Conservation (phyloP, 306 rosid genomes). For the Vigna angularis region DNA sequence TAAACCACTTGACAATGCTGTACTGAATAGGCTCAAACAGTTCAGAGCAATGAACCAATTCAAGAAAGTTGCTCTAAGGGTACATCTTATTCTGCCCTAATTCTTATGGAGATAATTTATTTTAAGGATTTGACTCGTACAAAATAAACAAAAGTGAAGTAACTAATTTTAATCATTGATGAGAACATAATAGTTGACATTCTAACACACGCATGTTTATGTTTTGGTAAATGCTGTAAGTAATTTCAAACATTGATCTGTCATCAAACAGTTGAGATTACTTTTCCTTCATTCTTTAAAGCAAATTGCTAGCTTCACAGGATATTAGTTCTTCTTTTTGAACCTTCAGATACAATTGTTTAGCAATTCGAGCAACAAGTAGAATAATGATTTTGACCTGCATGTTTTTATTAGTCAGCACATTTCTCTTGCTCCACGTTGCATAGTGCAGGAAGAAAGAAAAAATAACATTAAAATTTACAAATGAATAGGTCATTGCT, state of each 20-base stretch:
- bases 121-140: neutral
- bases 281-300: neutral
- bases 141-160: neutral
- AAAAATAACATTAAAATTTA: neutral
- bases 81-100: constrained; percentile 16
- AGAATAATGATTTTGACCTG: neutral
- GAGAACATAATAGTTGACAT: neutral
- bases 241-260: neutral
- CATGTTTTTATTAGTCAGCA: no score
- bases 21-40: constrained; percentile 81
- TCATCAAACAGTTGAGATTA: neutral
- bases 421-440: neutral
- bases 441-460: neutral
- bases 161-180: neutral
- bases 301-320: neutral
- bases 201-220: neutral
- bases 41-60: constrained; percentile 70
- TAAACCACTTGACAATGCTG: constrained; percentile 84
- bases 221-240: neutral
- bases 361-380: neutral
- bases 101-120: neutral
- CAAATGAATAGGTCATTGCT: constrained; percentile 71
- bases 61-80: constrained; percentile 57
- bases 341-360: neutral
- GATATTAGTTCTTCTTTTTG: neutral